A percentile compares a stretch with the other conserved stretches of the same genome.
These are phyloP conservation scores for Coemansia asiatica DNA, from an alignment of 192 early-diverging fungal species.

Conservation along the genomic window DNA sequence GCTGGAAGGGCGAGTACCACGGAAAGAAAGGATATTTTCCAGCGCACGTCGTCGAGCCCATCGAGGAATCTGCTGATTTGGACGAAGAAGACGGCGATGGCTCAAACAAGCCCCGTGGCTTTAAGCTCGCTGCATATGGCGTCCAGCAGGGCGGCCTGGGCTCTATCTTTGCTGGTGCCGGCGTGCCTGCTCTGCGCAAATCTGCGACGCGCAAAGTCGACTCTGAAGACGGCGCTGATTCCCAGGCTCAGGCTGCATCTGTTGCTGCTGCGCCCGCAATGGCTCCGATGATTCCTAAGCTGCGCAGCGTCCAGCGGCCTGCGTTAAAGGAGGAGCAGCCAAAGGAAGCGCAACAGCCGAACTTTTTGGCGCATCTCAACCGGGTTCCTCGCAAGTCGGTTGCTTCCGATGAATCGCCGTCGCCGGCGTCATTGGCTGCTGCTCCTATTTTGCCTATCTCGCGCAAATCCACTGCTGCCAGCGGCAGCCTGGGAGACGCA, in stretches of 20 bases:
- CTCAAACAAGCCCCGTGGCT: constrained; percentile 35
- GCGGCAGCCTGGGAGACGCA: not conserved
- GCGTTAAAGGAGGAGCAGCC: constrained; percentile 20
- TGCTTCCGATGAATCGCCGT: constrained; percentile 23
- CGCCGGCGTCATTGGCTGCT: constrained; percentile 17
- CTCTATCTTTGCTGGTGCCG: constrained; percentile 69
- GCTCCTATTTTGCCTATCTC: constrained; percentile 19
- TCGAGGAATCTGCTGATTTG: constrained; percentile 32
- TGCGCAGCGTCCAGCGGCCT: constrained; percentile 44
- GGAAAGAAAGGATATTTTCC: constrained; percentile 77
- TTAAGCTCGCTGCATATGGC: constrained; percentile 73
- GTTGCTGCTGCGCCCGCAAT: constrained; percentile 14
- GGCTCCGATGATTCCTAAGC: constrained; percentile 39
- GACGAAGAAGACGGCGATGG: constrained; percentile 29
- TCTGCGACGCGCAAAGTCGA: constrained; percentile 38
- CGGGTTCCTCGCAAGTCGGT: constrained; percentile 38
- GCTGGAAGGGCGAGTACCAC: constrained; percentile 78
- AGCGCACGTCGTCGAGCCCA: constrained; percentile 57
- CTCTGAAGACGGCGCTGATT: constrained; percentile 10
- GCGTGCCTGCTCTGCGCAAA: constrained; percentile 68
- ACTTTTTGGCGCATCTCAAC: constrained; percentile 46
- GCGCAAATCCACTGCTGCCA: constrained; percentile 12
- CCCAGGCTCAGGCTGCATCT: not conserved
- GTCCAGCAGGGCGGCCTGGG: constrained; percentile 80
- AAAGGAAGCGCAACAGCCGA: constrained; percentile 37